A percentile compares a stretch with the other conserved stretches of the same genome.
These are phyloP conservation scores for Termitomyces sp. DNA, from an alignment of 768 basidiomycete species.

Conservation along the genomic window DNA sequence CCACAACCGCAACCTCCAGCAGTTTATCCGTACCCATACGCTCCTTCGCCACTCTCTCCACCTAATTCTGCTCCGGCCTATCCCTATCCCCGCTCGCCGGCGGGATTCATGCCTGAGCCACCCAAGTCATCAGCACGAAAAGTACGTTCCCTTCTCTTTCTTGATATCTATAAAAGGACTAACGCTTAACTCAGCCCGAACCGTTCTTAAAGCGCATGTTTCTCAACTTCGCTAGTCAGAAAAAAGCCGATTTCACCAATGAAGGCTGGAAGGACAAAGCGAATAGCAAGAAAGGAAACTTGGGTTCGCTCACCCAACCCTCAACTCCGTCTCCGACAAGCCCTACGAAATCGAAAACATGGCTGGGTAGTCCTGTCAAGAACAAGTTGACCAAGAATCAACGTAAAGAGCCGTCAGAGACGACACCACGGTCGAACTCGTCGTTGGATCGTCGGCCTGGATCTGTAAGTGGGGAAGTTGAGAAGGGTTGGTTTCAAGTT, in stretches of 20 bases:
- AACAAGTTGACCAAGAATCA: not conserved
- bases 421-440: not conserved
- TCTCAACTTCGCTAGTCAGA: not conserved
- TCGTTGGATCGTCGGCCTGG: not conserved
- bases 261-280: not conserved
- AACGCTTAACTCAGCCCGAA: not conserved
- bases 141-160: not conserved
- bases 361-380: not conserved
- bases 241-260: not conserved
- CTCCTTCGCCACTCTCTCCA: constrained; percentile 1
- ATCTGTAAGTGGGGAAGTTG: not conserved
- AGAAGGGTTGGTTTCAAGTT: not conserved
- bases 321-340: not conserved
- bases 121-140: not conserved
- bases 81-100: not conserved
- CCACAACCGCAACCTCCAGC: not conserved
- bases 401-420: not conserved
- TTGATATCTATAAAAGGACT: not conserved
- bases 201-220: constrained; percentile 1
- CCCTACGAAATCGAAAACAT: not conserved
- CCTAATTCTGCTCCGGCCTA: constrained; percentile 5
- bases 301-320: not conserved
- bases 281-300: not conserved
- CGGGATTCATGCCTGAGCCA: not conserved
- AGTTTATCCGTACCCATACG: not conserved